Base-by-base conservation (phyloP, 306 rosid genomes). In the Cajanus cajan region DNA sequence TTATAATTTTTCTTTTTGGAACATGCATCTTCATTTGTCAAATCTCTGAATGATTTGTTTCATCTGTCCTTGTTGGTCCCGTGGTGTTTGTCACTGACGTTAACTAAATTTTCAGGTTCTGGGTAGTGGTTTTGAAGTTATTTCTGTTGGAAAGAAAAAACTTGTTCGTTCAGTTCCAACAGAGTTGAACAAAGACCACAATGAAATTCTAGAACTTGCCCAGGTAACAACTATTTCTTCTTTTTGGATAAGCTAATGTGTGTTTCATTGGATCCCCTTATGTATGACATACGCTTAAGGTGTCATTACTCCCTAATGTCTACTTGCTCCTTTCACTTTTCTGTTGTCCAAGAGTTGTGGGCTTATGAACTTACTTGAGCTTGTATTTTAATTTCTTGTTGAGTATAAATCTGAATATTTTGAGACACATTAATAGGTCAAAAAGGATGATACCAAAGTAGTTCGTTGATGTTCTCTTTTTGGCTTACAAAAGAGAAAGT, bases 121-220 rank as follows among this genome's bases (percentile, higher is more conserved):
- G 61, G 99, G 99, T 40, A 93, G 91, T 62, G 98, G 99, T 81
- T 95, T 88, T 82, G 99, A 95, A 86, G 98, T 95, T 31, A 91
- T 95, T 84, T 85, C 97, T 57, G 96, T 95, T 75, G 99, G 98
- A 74, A 95, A 89, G 90, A 91, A 41, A 84, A 93, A 95, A 87
- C 97, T 95, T 81, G 92, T 95, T 33, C 99, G 98, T 61, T 95
- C 99, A 8, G 99, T 95, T 85, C 99, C 99, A 65, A 95, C 98
- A 15, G 99, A 95, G 78, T 85, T 95, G 89, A 95, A 95, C 88
- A 95, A 91, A 84, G 99, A 95, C 82, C 99, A 93, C 83, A 95
- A 93, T 44, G 99, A 90, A 86, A 91, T 95, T 85, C 86, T 95
- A 64, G 98, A 95, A 91, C 97, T 95, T 18, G 97, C 99, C 77